Base-by-base conservation (phyloP, 1,284 basidiomycete genomes). In the Cutaneotrichosporon sp. region DNA sequence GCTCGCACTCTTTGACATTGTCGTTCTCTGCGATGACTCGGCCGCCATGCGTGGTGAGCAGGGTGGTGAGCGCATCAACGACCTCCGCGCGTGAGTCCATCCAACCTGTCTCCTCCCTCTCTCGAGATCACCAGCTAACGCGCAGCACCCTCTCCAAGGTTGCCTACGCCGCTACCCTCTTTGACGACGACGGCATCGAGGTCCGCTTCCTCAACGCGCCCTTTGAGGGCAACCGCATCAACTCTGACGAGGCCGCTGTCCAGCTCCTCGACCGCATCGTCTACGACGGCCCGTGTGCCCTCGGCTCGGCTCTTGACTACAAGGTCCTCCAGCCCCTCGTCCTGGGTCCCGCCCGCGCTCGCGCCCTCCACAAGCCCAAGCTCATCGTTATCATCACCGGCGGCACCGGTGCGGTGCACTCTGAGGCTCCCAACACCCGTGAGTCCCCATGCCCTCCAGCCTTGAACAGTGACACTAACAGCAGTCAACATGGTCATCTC, bases 311-410 rank as follows among this genome's bases (percentile, higher is more conserved):
- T 0, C 68, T 83, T 46, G 75, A 78, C 62, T 67, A 76, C 50
- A 83, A 83, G 73, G 72, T 83, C 67, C 72, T 83, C 21, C 77
- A 82, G 68, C 82, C 82, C n/a, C 66, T 82, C 13, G 74, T 83
- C 4, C 70, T 82, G 26, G 80, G 76, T 31, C 82, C 82, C 4
- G 80, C 79, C 16, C 72, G 76, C 21, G 40, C 64, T 16, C 67
- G 70, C 51, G 57, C 66, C 30, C 72, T 83, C 9, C 73, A 79
- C 63, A 83, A 83, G 73, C 82, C 82, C 9, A 69, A 82, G 14
- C 67, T 83, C 31, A 70, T 82, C 65, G 78, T 83, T 60, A 63
- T 69, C 50, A 76, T 82, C 67, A 81, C 81, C 6, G 81, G 78
- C 64, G 65, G 65, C 58, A 58, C 61, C 2, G 62, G 61, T 36